Percentiles rank a stretch among this genome's conserved stretches.
These are phyloP conservation scores for Lactifluus volemus DNA, from an alignment of 768 basidiomycete species.

Conservation along the genomic window DNA sequence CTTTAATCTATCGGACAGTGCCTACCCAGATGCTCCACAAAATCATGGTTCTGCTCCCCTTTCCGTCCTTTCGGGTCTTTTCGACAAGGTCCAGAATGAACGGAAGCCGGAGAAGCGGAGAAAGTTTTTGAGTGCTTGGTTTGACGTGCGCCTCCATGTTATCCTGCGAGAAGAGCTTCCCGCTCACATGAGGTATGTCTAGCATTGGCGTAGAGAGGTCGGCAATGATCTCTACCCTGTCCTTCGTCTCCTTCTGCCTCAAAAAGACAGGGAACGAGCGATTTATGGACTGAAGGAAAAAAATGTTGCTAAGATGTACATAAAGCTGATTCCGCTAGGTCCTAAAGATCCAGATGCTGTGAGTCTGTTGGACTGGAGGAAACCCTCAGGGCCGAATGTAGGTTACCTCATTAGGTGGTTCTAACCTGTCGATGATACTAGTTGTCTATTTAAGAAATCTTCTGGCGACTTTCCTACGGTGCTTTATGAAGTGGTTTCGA, in stretches of 20 bases:
- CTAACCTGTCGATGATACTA: background rate
- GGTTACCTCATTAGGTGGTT: constrained; percentile 21
- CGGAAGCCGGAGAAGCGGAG: constrained; percentile 66
- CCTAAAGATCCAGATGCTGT: constrained; percentile 73
- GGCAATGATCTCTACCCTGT: constrained; percentile 88
- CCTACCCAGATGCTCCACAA: constrained; percentile 49
- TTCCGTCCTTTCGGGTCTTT: constrained; percentile 56
- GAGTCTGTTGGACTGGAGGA: constrained; percentile 85
- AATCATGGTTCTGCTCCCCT: constrained; percentile 67
- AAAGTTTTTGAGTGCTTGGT: constrained; percentile 67
- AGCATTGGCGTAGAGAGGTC: constrained; percentile 83
- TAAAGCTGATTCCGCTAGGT: constrained; percentile 80
- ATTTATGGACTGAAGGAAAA: constrained; percentile 95
- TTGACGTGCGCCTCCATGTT: constrained; percentile 47
- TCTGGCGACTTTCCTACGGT: constrained; percentile 88
- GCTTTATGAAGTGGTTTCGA: constrained; percentile 77
- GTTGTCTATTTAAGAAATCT: constrained; percentile 36
- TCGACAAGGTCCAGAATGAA: constrained; percentile 66
- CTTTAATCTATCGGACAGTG: constrained; percentile 22
- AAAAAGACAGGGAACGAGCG: constrained; percentile 92
- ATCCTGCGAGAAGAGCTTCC: background rate
- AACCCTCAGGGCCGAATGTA: constrained; percentile 61
- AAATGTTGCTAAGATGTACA: constrained; percentile 87
- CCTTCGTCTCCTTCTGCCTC: constrained; percentile 82
- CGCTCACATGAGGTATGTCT: constrained; percentile 17